Conservation (phyloP, 129 eudicot species). For the Arctium lappa region DNA sequence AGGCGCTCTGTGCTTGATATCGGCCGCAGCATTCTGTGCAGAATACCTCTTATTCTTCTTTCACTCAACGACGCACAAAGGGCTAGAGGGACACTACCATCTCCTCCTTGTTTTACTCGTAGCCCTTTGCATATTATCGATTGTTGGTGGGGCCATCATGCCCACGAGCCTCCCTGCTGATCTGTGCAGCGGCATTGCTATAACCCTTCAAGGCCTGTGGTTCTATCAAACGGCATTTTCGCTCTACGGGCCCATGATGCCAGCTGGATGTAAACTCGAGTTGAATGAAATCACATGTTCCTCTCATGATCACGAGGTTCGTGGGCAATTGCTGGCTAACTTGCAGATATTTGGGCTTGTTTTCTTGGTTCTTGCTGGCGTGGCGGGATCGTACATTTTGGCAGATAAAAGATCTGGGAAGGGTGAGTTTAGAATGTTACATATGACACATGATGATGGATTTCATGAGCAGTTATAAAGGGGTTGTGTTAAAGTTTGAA, state of each 20-base stretch:
- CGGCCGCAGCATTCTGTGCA: slow-evolving; percentile 83
- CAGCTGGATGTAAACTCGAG: slow-evolving; percentile 63
- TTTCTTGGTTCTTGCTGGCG: slow-evolving; percentile 49
- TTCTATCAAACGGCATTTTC: slow-evolving; percentile 86
- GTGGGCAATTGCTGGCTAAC: slow-evolving; percentile 79
- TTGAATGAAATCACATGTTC: slow-evolving; percentile 42
- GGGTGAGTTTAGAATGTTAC: slow-evolving; percentile 17
- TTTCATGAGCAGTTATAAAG: slow-evolving; percentile 33
- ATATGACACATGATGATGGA: slow-evolving; percentile 30
- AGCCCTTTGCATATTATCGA: slow-evolving; percentile 61
- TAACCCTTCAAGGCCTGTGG: slow-evolving; percentile 95
- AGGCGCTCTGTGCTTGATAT: slow-evolving; percentile 68
- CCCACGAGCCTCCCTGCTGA: slow-evolving; percentile 84
- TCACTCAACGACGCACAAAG: slow-evolving; percentile 87
- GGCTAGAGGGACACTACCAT: slow-evolving; percentile 92
- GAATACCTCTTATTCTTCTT: slow-evolving; percentile 81
- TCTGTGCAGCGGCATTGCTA: slow-evolving; percentile 58
- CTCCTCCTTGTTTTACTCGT: slow-evolving; percentile 74
- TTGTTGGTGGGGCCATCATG: slow-evolving; percentile 58
- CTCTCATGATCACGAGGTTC: slow-evolving; percentile 45
- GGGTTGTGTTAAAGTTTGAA: slow-evolving; percentile 9
- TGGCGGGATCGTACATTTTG: slow-evolving; percentile 52
- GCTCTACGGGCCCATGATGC: slow-evolving; percentile 92
- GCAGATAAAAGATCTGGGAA: slow-evolving; percentile 45
- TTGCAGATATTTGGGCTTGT: slow-evolving; percentile 73